Conservation (phyloP, 2,329 filamentous ascomycete genomes). For the Colletotrichum cordylinicola region DNA sequence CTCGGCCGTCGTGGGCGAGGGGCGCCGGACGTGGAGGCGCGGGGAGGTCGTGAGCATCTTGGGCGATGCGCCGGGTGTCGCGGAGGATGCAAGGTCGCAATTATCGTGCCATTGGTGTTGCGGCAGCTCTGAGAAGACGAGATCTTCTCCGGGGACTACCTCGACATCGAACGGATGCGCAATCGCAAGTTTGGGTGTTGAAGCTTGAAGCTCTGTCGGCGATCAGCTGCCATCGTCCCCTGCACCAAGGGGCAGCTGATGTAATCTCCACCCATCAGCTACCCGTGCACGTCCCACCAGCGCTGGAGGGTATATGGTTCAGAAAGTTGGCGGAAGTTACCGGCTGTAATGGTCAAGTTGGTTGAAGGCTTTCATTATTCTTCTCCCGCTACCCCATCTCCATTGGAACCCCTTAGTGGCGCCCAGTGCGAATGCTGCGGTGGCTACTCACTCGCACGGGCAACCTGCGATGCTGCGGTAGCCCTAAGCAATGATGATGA, state of each 20-base stretch:
- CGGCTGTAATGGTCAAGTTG: slow-evolving; percentile 69
- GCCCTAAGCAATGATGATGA: slow-evolving; percentile 73
- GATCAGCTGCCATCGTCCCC: background rate
- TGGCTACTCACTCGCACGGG: slow-evolving; percentile 70
- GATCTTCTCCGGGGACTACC: no score
- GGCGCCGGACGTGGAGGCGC: slow-evolving; percentile 67
- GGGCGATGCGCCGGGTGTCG: background rate
- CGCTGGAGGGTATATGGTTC: background rate
- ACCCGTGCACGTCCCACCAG: background rate
- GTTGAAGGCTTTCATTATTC: slow-evolving; percentile 61
- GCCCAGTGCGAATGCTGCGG: slow-evolving; percentile 74
- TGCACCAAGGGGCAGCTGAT: background rate
- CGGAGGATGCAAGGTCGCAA: background rate
- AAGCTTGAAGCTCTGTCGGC: background rate
- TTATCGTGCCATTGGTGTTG: background rate
- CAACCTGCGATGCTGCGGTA: slow-evolving; percentile 69
- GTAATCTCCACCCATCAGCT: background rate
- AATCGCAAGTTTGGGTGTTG: background rate
- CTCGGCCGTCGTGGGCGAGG: slow-evolving; percentile 87
- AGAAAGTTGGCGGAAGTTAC: background rate
- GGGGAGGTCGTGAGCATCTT: slow-evolving; percentile 68
- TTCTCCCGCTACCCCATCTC: slow-evolving; percentile 58
- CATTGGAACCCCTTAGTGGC: slow-evolving; percentile 61
- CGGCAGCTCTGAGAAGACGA: background rate
- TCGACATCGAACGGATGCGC: background rate